Conservation (phyloP, 148 eudicot genomes). For the Dysphania ambrosioides region DNA sequence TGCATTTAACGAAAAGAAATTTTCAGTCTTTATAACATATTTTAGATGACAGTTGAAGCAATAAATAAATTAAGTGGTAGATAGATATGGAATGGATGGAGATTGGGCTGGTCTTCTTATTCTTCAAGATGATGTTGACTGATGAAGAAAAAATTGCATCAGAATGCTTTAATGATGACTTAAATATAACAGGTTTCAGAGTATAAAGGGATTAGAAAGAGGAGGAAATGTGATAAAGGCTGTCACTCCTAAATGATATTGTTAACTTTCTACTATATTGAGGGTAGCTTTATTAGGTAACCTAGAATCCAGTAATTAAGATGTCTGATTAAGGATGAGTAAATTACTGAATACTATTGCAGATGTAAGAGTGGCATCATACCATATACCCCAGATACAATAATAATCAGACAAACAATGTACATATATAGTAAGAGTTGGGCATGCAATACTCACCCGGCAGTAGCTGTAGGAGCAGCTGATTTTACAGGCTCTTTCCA, state of each 20-base stretch:
- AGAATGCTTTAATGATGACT: too few species aligned
- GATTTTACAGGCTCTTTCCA: constrained; percentile 76
- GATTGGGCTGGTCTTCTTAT: too few species aligned
- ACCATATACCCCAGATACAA: background rate
- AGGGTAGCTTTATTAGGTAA: background rate
- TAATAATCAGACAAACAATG: background rate
- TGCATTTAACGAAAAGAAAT: too few species aligned
- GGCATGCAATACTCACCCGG: constrained; percentile 48
- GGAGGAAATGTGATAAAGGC: too few species aligned
- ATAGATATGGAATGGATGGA: too few species aligned
- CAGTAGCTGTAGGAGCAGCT: constrained; percentile 33
- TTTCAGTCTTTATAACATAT: too few species aligned
- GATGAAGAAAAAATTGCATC: too few species aligned
- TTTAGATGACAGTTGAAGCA: background rate
- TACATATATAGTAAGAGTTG: background rate
- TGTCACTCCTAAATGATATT: background rate
- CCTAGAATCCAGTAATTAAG: background rate
- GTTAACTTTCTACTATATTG: background rate
- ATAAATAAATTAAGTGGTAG: too few species aligned
- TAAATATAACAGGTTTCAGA: too few species aligned
- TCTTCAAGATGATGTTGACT: too few species aligned
- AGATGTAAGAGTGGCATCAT: background rate
- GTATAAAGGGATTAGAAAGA: too few species aligned
- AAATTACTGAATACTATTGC: background rate
- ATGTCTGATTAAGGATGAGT: background rate